These are phyloP conservation scores for Tolypocladium paradoxum DNA, from an alignment of 2,329 filamentous ascomycete species.

Conservation along the genomic window DNA sequence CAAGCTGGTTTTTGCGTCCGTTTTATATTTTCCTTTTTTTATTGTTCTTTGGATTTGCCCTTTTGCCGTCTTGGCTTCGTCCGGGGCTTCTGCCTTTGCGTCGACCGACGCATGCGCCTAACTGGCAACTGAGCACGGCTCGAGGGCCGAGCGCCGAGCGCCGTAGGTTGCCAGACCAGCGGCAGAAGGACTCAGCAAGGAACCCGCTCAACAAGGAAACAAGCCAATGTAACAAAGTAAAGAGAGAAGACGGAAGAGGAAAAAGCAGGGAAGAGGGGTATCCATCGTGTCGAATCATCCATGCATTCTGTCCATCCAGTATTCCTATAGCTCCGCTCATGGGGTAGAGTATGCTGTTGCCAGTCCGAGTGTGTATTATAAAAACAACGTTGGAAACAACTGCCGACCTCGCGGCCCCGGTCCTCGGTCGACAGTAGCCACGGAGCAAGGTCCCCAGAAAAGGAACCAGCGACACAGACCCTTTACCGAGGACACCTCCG, in stretches of 20 bases:
- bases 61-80: neutral
- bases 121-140: neutral
- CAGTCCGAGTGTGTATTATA: constrained; percentile 26
- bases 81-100: neutral
- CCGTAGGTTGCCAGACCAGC: constrained; percentile 14
- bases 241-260: constrained; percentile 9
- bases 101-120: neutral
- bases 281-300: constrained; percentile 34
- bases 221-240: constrained; percentile 9
- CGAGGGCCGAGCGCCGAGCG: neutral
- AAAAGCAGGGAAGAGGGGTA: constrained; percentile 27
- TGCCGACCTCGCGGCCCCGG: neutral
- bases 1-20: constrained; percentile 2
- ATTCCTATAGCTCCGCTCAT: constrained; percentile 12
- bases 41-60: constrained; percentile 2
- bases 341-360: constrained; percentile 22
- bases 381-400: constrained; percentile 7
- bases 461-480: neutral
- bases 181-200: constrained; percentile 2
- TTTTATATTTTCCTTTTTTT: constrained; percentile 7
- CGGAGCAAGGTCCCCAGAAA: neutral
- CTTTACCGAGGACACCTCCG: constrained; percentile 3
- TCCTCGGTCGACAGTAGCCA: neutral
- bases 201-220: constrained; percentile 10
- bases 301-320: constrained; percentile 30